Evolutionary conservation across 2,329 filamentous ascomycete species (phyloP), one percentile per base, ranked within the genome.

Genomic region (Neophaeococcomyces aloes): DNA sequence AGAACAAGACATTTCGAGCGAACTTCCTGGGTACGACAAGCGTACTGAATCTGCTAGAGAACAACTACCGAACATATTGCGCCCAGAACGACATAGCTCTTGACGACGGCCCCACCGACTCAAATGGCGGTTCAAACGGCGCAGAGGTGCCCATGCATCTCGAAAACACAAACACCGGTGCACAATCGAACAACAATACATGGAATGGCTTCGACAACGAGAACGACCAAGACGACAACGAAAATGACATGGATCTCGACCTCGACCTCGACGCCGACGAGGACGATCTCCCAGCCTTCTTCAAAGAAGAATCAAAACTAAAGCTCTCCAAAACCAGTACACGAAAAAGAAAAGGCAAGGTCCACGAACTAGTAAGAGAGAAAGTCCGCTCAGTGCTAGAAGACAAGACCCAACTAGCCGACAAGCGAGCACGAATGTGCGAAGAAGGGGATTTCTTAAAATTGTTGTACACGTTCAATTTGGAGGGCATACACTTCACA

Each of bases 361-460:
- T 93, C 2, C 78, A 80, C 1, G 78, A 88, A 57, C 64, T 95
- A 27, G 82, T 98, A n/a, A 76, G 81, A 52, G 76, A 83, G 56
- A 96, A 96, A 67, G 82, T 96, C 34, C 73, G 82, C 56, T 85
- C 81, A 59, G 86, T 95, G 15, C 70, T 96, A 15, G 82, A 89
- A 59, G 77, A 82, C 51, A 79, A 82, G 45, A 94, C 88, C 0
- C 75, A 79, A 37, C 70, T 96, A 42, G 81, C 80, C 2, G 86
- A 94, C 48, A 86, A 83, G 67, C 73, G 89, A 52, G 77, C 88
- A 8, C 75, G 86, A 48, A 81, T 91, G 69, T 93, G 87, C 58
- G 87, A 95, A 58, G 86, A 96, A 66, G 88, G 83, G 41, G 88
- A 94, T 57, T 96, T 95, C 59, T 65, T 98, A 60, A 81, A 80